A percentile compares a stretch with the other conserved stretches of the same genome.
Evolutionary conservation across 2,329 filamentous ascomycete genomes (phyloP).

Genomic region (Taxawa tesnikishii): DNA sequence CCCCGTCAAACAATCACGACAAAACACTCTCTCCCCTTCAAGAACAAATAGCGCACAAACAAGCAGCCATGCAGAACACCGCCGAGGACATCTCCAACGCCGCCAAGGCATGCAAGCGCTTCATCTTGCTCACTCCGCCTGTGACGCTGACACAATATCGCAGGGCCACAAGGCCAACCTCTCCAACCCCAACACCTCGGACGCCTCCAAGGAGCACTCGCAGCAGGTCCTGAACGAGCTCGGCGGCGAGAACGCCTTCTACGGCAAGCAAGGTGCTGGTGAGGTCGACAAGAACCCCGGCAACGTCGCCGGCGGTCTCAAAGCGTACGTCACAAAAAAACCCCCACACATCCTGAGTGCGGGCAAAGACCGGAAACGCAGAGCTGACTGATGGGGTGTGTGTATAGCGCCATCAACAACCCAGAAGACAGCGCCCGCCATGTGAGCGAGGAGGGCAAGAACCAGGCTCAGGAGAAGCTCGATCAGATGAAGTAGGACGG

Average conservation of each 20-base stretch:
- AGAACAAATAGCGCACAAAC: too few species aligned
- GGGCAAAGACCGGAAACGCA: background rate
- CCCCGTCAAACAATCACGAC: too few species aligned
- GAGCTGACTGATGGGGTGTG: background rate
- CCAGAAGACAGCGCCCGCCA: slow-evolving; percentile 5
- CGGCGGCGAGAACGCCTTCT: slow-evolving; percentile 31
- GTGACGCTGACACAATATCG: too few species aligned
- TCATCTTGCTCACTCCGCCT: too few species aligned
- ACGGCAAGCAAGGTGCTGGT: slow-evolving; percentile 26
- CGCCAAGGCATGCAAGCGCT: too few species aligned
- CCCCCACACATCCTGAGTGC: background rate
- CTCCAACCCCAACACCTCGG: slow-evolving; percentile 34
- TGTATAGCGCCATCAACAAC: slow-evolving; percentile 8
- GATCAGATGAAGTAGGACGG: too few species aligned
- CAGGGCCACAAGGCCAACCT: slow-evolving; percentile 39
- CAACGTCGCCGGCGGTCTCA: slow-evolving; percentile 10
- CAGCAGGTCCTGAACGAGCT: slow-evolving; percentile 27
- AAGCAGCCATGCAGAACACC: slow-evolving; percentile 7
- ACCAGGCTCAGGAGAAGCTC: slow-evolving; percentile 10
- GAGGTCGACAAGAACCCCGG: slow-evolving; percentile 26
- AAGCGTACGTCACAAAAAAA: slow-evolving; percentile 12
- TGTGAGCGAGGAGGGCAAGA: slow-evolving; percentile 5
- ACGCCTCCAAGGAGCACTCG: slow-evolving; percentile 33
- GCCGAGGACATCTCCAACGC: slow-evolving; percentile 21
- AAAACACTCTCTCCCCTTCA: too few species aligned